Base-by-base conservation (phyloP, 768 basidiomycete species). In the Kwoniella heveanensis region DNA sequence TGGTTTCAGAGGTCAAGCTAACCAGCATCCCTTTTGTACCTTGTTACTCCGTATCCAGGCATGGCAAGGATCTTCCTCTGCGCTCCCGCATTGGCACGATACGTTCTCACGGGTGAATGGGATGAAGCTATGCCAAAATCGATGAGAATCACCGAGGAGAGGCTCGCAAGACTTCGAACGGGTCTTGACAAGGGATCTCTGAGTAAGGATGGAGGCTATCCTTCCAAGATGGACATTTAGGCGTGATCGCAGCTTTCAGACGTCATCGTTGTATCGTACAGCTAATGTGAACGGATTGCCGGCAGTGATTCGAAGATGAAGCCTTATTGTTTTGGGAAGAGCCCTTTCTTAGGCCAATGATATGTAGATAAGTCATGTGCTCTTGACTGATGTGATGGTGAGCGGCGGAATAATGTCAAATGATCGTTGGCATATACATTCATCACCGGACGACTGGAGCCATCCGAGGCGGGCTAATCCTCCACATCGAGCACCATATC, bases 31-130 rank as follows among this genome's bases (percentile, higher is more conserved):
- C 52, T 6, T 13, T 36, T 7, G 13, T 13, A 13, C 32, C 7
- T 13, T 13, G 32, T 24, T 21, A 19, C 48, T 30, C n/a, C 2
- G 32, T 30, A 30, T 26, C 29, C 39, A 64, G 62, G 68, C 9
- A 70, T 72, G 75, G 75, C 75, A 22, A 59, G 75, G 2, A 77
- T 77, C 63, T 74, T 74, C 64, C 58, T 64, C 22, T 77, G 75
- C 59, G 75, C 71, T 2, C 75, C 75, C 2, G 57, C 66, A 5
- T 58, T 74, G 8, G 75, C 72, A 5, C 25, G 36, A 21, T 54
- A 66, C 51, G 67, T 77, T 17, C 47, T 61, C 29, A 57, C 55
- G 9, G 72, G 69, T 7, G 54, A 62, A 27, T 77, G 67, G 71
- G 72, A 72, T 22, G 39, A 57, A 2, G 67, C 60, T 12, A 56